Evolutionary conservation across 176 grass and related monocot species (phyloP).

Genomic region (Musa schizocarpa): DNA sequence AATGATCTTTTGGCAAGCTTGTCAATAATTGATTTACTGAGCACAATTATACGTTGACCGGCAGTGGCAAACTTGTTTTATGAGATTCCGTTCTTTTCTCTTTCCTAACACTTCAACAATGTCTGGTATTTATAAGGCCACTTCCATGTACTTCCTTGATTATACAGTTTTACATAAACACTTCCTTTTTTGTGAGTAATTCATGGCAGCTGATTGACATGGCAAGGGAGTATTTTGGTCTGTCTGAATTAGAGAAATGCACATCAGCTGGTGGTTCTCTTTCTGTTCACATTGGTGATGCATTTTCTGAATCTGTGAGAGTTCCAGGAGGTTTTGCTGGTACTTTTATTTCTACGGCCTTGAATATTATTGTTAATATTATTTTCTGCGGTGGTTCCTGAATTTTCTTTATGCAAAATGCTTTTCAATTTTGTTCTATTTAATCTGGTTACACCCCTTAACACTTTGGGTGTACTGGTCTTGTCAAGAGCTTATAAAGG

Average conservation of each 20-base stretch:
- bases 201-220: slow-evolving; percentile 65
- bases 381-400: background rate
- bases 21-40: background rate
- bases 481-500: background rate
- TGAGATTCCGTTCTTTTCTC: background rate
- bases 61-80: background rate
- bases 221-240: slow-evolving; percentile 77
- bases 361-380: background rate
- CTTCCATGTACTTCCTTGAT: background rate
- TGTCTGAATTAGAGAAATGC: slow-evolving; percentile 68
- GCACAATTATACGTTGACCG: background rate
- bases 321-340: slow-evolving; percentile 80
- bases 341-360: slow-evolving; percentile 14
- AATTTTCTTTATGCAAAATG: background rate
- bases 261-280: slow-evolving; percentile 72
- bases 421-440: background rate
- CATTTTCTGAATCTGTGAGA: slow-evolving; percentile 68
- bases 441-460: background rate
- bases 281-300: slow-evolving; percentile 68
- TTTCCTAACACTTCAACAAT: background rate
- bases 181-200: slow-evolving; percentile 5
- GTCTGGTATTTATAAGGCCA: background rate
- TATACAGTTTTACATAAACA: background rate
- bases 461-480: background rate
- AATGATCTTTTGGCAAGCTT: background rate